Percentiles rank a stretch among this genome's conserved stretches.
Conservation (phyloP, 1,284 basidiomycete species). For the Malassezia slooffiae region DNA sequence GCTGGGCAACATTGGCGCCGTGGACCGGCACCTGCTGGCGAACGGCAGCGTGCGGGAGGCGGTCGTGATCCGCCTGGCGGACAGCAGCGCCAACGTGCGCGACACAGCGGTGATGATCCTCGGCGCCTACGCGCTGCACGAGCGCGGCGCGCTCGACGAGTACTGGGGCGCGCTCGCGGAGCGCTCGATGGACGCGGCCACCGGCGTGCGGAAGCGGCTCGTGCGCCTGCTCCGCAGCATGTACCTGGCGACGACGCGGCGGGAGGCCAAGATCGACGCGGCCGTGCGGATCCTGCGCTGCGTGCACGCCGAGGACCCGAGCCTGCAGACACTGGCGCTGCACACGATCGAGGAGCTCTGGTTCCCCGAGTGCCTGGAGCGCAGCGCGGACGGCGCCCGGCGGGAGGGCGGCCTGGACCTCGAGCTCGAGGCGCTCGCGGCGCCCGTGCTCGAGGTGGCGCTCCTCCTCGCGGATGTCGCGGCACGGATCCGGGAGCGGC, state of each 20-base stretch:
- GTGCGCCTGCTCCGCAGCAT: conserved; percentile 81
- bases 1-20: conserved; percentile 24
- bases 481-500: conserved; percentile 65
- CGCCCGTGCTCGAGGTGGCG: conserved; percentile 52
- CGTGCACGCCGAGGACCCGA: conserved; percentile 81
- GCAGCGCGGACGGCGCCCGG: neutral
- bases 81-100: conserved; percentile 80
- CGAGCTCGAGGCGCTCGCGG: conserved; percentile 6
- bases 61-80: conserved; percentile 76
- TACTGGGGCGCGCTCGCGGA: conserved; percentile 77
- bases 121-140: conserved; percentile 82
- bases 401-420: neutral
- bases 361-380: conserved; percentile 53
- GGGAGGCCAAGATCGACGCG: conserved; percentile 64
- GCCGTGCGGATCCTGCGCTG: conserved; percentile 70
- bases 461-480: conserved; percentile 70
- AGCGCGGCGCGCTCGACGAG: conserved; percentile 66
- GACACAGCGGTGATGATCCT: conserved; percentile 91
- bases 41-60: conserved; percentile 40
- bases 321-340: conserved; percentile 71
- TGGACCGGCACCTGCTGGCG: conserved; percentile 26
- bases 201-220: conserved; percentile 83
- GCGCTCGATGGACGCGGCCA: conserved; percentile 80
- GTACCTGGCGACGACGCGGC: conserved; percentile 57
- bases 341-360: conserved; percentile 80